Conservation (phyloP, 768 basidiomycete species). For the Asterophora parasitica region DNA sequence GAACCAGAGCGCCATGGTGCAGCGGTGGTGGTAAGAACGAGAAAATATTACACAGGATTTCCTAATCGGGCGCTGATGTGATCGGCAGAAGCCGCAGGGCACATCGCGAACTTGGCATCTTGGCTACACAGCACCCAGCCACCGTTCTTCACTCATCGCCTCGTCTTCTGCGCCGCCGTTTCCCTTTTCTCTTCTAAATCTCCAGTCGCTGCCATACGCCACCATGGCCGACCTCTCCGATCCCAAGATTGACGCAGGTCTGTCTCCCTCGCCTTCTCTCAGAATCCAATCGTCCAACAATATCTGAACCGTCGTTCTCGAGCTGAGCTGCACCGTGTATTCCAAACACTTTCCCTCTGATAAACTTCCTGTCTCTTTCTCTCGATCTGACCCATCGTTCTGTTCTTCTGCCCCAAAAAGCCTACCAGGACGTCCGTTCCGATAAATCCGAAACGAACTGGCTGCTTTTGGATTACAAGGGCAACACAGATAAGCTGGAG, state of each 20-base stretch:
- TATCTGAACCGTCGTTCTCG: background rate
- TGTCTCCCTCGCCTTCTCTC: conserved; percentile 4
- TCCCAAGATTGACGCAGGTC: conserved; percentile 70
- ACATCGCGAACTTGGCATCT: conserved; percentile 4
- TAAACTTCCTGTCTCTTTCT: conserved; percentile 4
- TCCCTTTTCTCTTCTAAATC: background rate
- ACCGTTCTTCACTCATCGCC: background rate
- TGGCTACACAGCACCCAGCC: conserved; percentile 1
- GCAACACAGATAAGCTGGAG: conserved; percentile 75
- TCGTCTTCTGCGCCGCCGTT: background rate
- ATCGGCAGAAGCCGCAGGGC: conserved; percentile 22
- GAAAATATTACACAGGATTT: conserved; percentile 6
- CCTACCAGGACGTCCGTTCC: conserved; percentile 81
- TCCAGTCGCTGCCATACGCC: background rate
- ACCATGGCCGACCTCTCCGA: conserved; percentile 79
- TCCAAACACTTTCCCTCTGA: conserved; percentile 3
- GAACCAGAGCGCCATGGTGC: conserved; percentile 23
- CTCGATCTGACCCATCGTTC: conserved; percentile 21
- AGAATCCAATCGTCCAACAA: background rate
- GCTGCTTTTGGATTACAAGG: conserved; percentile 89
- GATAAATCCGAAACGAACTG: conserved; percentile 88
- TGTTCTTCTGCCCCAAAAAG: conserved; percentile 32
- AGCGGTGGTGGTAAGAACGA: conserved; percentile 4
- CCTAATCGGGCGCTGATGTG: conserved; percentile 11
- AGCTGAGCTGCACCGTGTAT: background rate